Evolutionary conservation across 805 yeast species (phyloP).

Genomic region (Tetrapisispora arboricola): DNA sequence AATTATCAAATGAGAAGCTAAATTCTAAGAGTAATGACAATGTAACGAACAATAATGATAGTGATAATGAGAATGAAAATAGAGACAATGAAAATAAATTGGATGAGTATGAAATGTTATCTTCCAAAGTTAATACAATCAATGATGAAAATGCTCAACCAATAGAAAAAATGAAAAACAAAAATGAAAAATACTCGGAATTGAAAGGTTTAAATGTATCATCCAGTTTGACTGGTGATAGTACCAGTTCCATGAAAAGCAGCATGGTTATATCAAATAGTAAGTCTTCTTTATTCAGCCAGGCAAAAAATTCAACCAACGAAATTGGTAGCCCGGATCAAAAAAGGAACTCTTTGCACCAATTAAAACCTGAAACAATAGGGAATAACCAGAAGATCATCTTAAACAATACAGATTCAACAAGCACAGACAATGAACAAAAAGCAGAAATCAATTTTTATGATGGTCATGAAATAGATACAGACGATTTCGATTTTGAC

Average conservation of each 20-base stretch:
- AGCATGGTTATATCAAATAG: not conserved
- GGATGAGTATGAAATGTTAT: not conserved
- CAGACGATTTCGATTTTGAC: constrained; percentile 18
- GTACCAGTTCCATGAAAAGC: constrained; percentile 1
- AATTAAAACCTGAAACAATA: too few species aligned
- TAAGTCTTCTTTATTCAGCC: not conserved
- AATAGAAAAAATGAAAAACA: too few species aligned
- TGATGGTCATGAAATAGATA: constrained; percentile 5
- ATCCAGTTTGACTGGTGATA: not conserved
- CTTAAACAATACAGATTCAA: too few species aligned
- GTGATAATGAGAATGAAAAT: too few species aligned
- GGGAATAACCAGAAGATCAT: not conserved
- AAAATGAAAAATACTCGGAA: too few species aligned
- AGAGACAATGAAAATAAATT: too few species aligned
- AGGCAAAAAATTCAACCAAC: not conserved
- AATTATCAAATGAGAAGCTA: not conserved
- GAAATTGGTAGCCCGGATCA: not conserved
- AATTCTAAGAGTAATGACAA: not conserved
- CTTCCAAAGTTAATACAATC: not conserved
- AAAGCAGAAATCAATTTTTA: not conserved
- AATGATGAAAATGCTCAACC: not conserved
- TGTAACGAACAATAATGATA: not conserved
- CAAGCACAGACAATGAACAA: not conserved
- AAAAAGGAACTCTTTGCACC: not conserved
- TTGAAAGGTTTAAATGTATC: too few species aligned